These are phyloP conservation scores for Fagopyrum homotropicum DNA, from an alignment of 148 eudicot species.

Conservation along the genomic window DNA sequence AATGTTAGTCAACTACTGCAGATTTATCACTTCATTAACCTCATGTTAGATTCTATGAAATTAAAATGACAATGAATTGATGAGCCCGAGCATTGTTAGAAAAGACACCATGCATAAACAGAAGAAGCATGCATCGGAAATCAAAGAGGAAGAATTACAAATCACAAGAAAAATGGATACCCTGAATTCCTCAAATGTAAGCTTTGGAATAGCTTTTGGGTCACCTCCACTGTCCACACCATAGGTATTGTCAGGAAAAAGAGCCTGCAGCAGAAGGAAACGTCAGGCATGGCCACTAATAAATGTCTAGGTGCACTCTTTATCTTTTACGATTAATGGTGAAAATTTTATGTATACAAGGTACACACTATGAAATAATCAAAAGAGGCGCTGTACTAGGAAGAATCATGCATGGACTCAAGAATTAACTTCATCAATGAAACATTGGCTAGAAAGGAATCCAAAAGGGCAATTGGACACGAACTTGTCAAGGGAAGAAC, in stretches of 20 bases:
- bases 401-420: background rate
- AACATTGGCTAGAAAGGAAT: background rate
- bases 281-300: background rate
- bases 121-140: constrained; percentile 9
- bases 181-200: constrained; percentile 90
- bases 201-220: constrained; percentile 86
- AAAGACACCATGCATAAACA: background rate
- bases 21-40: background rate
- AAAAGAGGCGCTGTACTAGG: background rate
- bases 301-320: background rate
- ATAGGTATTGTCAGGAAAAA: constrained; percentile 87
- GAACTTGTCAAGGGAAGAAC: background rate
- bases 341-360: background rate
- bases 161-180: constrained; percentile 20
- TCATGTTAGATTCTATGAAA: background rate
- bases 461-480: background rate
- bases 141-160: too few species aligned
- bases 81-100: constrained; percentile 2
- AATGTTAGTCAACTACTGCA: background rate
- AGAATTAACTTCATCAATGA: background rate
- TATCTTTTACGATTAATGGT: background rate
- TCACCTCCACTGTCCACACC: constrained; percentile 99
- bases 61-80: background rate
- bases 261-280: constrained; percentile 46
- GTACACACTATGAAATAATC: background rate